Conservation (phyloP, 1,284 basidiomycete genomes). For the Cutaneotrichosporon sp. region DNA sequence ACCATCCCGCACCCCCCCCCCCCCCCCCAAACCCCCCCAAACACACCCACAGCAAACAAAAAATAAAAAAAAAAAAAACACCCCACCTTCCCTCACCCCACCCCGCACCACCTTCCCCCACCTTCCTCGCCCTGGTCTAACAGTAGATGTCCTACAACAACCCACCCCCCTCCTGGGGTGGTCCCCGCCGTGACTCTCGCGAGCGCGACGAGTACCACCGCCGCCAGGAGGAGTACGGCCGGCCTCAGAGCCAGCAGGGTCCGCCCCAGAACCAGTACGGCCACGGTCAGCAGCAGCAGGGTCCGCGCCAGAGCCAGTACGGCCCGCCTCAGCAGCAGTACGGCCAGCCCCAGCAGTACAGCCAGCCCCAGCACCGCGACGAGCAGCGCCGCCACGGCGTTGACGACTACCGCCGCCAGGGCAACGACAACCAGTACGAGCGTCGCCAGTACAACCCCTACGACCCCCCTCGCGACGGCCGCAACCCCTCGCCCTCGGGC, state of each 20-base stretch:
- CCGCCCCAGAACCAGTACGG: too few species aligned
- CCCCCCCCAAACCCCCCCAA: background rate
- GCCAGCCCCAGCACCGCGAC: too few species aligned
- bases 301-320: too few species aligned
- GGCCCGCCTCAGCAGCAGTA: too few species aligned
- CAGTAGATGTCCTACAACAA: slow-evolving; percentile 6
- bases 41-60: too few species aligned
- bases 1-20: background rate
- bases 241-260: too few species aligned
- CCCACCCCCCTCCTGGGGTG: background rate
- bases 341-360: too few species aligned
- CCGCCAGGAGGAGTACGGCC: too few species aligned
- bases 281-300: too few species aligned
- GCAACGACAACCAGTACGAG: background rate
- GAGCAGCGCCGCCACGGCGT: background rate
- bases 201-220: too few species aligned
- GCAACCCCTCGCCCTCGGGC: background rate
- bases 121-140: background rate
- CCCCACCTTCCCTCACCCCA: background rate
- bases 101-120: background rate
- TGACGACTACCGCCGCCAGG: background rate
- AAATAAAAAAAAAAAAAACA: too few species aligned
- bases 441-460: background rate
- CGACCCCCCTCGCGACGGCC: background rate
- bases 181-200: background rate